Evolutionary conservation across 495 filamentous ascomycete species (phyloP).

Genomic region (Penicillium samsonianum): DNA sequence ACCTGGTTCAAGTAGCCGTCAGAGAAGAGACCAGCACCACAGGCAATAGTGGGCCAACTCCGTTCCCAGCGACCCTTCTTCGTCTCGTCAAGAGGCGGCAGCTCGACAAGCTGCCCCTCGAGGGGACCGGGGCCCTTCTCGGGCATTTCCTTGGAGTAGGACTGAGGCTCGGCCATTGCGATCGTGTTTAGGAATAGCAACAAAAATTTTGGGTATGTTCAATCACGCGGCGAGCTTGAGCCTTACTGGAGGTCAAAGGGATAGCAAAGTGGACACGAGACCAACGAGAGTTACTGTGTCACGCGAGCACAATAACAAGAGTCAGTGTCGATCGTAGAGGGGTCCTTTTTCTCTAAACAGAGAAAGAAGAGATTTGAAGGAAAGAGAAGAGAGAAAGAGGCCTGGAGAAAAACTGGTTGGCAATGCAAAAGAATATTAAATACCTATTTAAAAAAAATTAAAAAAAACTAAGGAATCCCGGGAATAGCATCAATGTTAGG

Average conservation of each 20-base stretch:
- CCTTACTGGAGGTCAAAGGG: neutral
- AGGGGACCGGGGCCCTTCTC: constrained; percentile 21
- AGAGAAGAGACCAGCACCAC: constrained; percentile 85
- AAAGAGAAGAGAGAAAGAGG: neutral
- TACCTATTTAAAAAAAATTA: neutral
- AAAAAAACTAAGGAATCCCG: neutral
- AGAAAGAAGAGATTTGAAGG: neutral
- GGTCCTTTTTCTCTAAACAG: neutral
- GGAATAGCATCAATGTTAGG: constrained; percentile 7
- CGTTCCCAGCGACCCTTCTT: constrained; percentile 59
- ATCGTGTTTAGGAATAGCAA: constrained; percentile 8
- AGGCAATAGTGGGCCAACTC: constrained; percentile 71
- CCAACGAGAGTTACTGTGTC: constrained; percentile 8
- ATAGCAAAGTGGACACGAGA: neutral
- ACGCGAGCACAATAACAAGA: constrained; percentile 8
- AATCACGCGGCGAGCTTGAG: neutral
- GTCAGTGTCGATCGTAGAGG: neutral
- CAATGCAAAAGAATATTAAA: neutral
- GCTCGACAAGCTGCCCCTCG: constrained; percentile 22
- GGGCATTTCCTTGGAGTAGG: constrained; percentile 14
- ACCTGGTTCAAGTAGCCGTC: constrained; percentile 90
- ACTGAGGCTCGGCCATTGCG: constrained; percentile 7
- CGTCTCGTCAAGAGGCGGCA: constrained; percentile 39
- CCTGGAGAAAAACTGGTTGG: neutral
- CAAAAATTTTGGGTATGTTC: neutral